Percentiles rank a stretch among this genome's conserved stretches.
These are phyloP conservation scores for Ophiostoma himal-ulmi DNA, from an alignment of 2,329 filamentous ascomycete species.

Conservation along the genomic window DNA sequence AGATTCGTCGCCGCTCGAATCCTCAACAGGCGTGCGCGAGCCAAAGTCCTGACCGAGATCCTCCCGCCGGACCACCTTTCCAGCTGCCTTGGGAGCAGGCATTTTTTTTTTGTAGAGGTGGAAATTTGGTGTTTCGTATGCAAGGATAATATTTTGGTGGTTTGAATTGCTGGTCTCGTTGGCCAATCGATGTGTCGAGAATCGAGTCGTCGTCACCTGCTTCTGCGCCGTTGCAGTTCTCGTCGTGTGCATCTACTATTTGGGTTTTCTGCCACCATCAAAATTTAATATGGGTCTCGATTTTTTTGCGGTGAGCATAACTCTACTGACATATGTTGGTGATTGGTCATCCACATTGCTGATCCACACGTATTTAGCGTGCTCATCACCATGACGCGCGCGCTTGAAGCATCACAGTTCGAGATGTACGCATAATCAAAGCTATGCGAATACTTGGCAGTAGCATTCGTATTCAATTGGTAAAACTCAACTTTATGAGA, in stretches of 20 bases:
- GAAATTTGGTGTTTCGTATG: neutral
- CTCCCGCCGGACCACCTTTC: slow-evolving; percentile 19
- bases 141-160: neutral
- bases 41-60: slow-evolving; percentile 15
- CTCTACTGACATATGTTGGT: neutral
- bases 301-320: slow-evolving; percentile 19
- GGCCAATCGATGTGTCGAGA: neutral
- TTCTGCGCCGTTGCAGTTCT: neutral
- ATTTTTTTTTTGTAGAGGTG: neutral
- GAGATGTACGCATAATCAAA: neutral
- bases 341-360: neutral
- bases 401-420: neutral
- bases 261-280: slow-evolving; percentile 19
- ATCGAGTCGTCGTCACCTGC: neutral
- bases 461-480: neutral
- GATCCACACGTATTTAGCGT: neutral
- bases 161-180: neutral
- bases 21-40: slow-evolving; percentile 5
- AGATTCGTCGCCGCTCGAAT: slow-evolving; percentile 35
- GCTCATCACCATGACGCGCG: neutral
- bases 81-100: slow-evolving; percentile 17
- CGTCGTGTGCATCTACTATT: neutral
- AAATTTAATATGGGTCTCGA: slow-evolving; percentile 17
- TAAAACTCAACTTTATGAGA: neutral
- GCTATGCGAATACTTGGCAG: neutral